Evolutionary conservation across 1,284 basidiomycete species (phyloP).

Genomic region (Stygiomarasmius scandens): DNA sequence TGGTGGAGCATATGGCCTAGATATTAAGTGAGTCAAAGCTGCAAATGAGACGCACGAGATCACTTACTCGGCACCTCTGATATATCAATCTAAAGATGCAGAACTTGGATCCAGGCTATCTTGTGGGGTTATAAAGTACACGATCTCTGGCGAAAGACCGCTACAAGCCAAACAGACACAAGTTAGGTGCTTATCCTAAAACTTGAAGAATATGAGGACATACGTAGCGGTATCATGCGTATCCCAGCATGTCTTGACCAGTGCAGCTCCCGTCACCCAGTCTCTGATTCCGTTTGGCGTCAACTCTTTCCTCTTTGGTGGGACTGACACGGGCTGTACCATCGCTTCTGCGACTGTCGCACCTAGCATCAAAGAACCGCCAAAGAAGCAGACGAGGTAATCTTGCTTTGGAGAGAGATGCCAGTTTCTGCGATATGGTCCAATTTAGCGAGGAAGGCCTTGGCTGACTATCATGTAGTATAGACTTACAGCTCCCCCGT

Average conservation of each 20-base stretch:
- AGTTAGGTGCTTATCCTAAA: neutral
- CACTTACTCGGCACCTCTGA: conserved; percentile 71
- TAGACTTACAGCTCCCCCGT: conserved; percentile 52
- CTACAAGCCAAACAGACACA: conserved; percentile 41
- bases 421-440: conserved; percentile 55
- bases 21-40: no score
- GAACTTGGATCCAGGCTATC: conserved; percentile 48
- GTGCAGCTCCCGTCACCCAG: conserved; percentile 80
- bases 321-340: conserved; percentile 53
- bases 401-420: conserved; percentile 86
- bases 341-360: conserved; percentile 71
- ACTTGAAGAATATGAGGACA: conserved; percentile 31
- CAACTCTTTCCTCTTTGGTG: conserved; percentile 61
- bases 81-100: conserved; percentile 78
- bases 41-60: no score
- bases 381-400: conserved; percentile 95
- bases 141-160: conserved; percentile 84
- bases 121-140: conserved; percentile 66
- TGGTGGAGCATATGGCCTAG: conserved; percentile 50
- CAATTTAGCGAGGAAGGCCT: neutral
- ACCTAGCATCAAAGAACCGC: conserved; percentile 89
- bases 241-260: conserved; percentile 86
- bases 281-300: conserved; percentile 66
- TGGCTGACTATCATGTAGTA: neutral
- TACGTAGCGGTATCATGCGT: conserved; percentile 88